phyloP scores from a whole-genome alignment of 139 green algal genomes.

The Mychonastes homosphaera region DNA sequence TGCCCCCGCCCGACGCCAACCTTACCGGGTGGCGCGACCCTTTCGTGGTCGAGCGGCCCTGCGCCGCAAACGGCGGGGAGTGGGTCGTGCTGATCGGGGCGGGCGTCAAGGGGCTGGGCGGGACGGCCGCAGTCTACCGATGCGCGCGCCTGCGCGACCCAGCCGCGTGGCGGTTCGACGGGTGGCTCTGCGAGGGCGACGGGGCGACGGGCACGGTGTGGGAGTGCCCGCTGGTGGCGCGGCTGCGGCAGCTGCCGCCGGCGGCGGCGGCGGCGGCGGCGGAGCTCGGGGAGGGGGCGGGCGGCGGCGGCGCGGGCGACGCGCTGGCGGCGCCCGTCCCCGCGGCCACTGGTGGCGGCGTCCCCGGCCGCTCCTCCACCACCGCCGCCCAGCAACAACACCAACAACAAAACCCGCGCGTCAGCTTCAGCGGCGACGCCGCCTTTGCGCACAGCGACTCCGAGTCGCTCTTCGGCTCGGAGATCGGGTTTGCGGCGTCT shows the following conservation, averaged over 20 bases:
- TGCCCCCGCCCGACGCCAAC: conserved; percentile 47
- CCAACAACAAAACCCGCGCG: too few relatives aligned
- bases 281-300: background rate
- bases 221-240: conserved; percentile 38
- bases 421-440: too few relatives aligned
- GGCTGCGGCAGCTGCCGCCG: conserved; percentile 15
- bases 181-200: conserved; percentile 26
- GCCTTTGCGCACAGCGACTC: too few relatives aligned
- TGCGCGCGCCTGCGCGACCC: conserved; percentile 7
- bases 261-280: background rate
- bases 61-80: conserved; percentile 18
- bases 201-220: conserved; percentile 26
- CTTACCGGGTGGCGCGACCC: conserved; percentile 77
- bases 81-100: conserved; percentile 61
- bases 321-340: background rate
- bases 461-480: too few relatives aligned
- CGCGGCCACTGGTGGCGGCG: background rate
- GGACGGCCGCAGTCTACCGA: conserved; percentile 29
- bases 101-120: conserved; percentile 12
- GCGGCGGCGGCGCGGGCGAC: background rate
- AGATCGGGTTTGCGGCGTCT: too few relatives aligned
- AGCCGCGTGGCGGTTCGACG: conserved; percentile 29
- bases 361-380: too few relatives aligned
- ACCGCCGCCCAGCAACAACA: too few relatives aligned
- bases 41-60: conserved; percentile 48